Evolutionary conservation across 805 yeast species (phyloP), one percentile per base, ranked within the genome.

Genomic region (Candida bentonensis): DNA sequence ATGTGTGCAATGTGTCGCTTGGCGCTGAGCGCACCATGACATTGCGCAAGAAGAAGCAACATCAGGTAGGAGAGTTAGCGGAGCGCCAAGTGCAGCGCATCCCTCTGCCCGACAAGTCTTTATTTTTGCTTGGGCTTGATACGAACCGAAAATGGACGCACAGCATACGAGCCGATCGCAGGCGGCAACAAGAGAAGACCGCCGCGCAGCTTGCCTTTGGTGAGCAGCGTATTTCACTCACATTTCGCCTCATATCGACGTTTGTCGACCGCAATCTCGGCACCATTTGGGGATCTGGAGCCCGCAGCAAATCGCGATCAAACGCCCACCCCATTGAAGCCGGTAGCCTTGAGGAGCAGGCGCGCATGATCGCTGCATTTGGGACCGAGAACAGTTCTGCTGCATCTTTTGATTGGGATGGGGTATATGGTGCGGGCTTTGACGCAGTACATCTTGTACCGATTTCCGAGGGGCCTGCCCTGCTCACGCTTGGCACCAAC

Each of bases 61-160:
- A 23, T 7, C n/a, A n/a, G 17, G 27, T 34, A 5, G 13, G 15
- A 7, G 44, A 15, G 42, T 5, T 17, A 9, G 7, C 23, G 4
- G 36, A 46, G 30, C 41, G 52, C n/a, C 33, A 15, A 9, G 41
- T 15, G 22, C 51, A 49, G 41, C 41, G 27, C 13, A 27, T 51
- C 22, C n/a, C 17, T 3, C 47, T 51, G 15, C 36, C 42, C 20
- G 48, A 51, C 22, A 46, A 46, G 30, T 49, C 51, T 3, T 17
- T 44, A 15, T 39, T 51, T 11, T 47, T 49, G 13, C 21, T 51
- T 5, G 51, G 51, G 5, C 34, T 36, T 3, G 27, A 44, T 3
- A 51, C 52, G 13, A 51, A 51, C 39, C 21, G 23, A 30, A 42
- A 34, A 21, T 51, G 51, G 49, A 47, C 47, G 15, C 53, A 51